Base-by-base conservation (phyloP, 1,139 yeast species). In the Yamadazyma dendronema region DNA sequence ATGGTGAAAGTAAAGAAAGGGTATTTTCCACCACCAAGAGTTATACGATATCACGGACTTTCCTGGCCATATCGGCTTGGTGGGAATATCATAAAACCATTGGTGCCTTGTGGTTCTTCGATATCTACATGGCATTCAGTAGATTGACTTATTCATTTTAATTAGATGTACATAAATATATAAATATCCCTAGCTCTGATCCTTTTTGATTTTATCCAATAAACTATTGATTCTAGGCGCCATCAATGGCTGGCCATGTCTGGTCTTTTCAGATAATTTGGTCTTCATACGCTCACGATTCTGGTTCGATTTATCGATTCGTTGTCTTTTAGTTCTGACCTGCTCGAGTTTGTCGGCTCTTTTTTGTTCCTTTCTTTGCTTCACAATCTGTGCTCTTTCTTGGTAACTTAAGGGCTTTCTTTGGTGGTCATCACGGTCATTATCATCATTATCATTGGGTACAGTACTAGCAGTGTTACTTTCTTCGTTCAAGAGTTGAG, bases 171-270 rank as follows among this genome's bases (percentile, higher is more conserved):
- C 12, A 10, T 16, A 19, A 23, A 15, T 17, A 33, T 14, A 11
- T 3, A 15, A n/a, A n/a, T n/a, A n/a, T n/a, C 9, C 9, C 22
- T 19, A 19, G 9, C 22, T 19, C 22, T 19, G 33, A 43, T 79
- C 80, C 35, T 66, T 68, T 51, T 76, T 78, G 44, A 90, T 86
- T 59, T 88, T 87, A 39, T 85, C 95, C 38, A 90, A 67, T 31
- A 90, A 65, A 48, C 81, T 77, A 42, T 80, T 84, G 42, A 90
- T 87, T 56, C 95, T 75, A 8, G 96, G 94, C 0, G 88, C 96
- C 95, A 90, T 87, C 34, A 78, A 61, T 2, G 97, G 97, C 57
- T 90, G 97, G 1, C 97, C 97, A 4, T 70, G 59, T 45, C 70
- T 70, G 1, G 96, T 89, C 42, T 69, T 79, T 45, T 83, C 74